A percentile compares a stretch with the other conserved stretches of the same genome.
These are phyloP conservation scores for Penicillium herquei DNA, from an alignment of 495 filamentous ascomycete species.

Conservation along the genomic window DNA sequence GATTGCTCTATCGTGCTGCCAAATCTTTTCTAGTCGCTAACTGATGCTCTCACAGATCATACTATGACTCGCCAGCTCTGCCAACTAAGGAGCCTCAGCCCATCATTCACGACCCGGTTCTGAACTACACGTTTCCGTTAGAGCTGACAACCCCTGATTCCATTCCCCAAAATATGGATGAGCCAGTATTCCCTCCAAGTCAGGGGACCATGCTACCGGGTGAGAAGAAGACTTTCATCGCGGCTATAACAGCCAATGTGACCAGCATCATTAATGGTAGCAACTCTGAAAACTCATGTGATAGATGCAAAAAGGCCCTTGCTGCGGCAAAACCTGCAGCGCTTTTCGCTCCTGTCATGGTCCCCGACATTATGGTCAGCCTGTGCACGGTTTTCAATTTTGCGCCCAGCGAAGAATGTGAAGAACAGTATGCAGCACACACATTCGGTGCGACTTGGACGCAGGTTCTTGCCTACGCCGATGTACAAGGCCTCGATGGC, in stretches of 20 bases:
- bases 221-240: conserved; percentile 40
- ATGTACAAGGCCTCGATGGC: conserved; percentile 56
- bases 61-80: conserved; percentile 50
- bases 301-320: conserved; percentile 52
- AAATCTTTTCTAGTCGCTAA: too few species aligned
- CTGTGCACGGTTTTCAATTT: conserved; percentile 49
- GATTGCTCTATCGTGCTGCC: too few species aligned
- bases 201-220: conserved; percentile 37
- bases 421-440: conserved; percentile 40
- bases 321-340: conserved; percentile 50
- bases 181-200: conserved; percentile 46
- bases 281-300: conserved; percentile 41
- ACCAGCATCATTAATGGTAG: conserved; percentile 41
- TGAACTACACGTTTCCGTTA: conserved; percentile 55
- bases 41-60: conserved; percentile 20
- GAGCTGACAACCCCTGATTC: conserved; percentile 55
- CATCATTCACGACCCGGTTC: conserved; percentile 52
- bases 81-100: conserved; percentile 60
- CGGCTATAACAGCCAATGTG: conserved; percentile 40
- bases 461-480: conserved; percentile 53
- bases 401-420: conserved; percentile 42
- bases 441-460: conserved; percentile 56
- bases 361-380: conserved; percentile 50
- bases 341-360: conserved; percentile 42
- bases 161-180: conserved; percentile 51